Base-by-base conservation (phyloP, 805 yeast species). In the Candida yuanshanica region DNA sequence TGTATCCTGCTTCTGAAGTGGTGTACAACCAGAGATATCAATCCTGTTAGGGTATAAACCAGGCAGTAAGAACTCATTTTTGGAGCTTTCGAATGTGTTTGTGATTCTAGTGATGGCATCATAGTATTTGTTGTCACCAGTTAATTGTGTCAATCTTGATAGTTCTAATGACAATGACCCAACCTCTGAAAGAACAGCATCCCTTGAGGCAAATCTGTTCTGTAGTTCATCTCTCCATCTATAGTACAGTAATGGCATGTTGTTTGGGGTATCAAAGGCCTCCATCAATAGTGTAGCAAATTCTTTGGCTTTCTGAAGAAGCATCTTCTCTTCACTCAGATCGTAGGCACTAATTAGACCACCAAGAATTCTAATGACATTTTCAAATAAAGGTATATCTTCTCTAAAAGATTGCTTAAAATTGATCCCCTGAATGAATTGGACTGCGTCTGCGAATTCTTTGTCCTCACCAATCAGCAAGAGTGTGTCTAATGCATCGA, bases 201-300 rank as follows among this genome's bases (percentile, higher is more conserved):
- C 46, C 40, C 48, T 58, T 13, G 68, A 58, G 0, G 75, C 66
- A 41, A 65, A 63, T 46, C 68, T 58, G 40, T 66, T 68, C 10
- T 53, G 53, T 6, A 58, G 51, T 16, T 53, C 52, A 4, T 65
- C 59, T 21, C 59, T 55, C 72, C 79, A 74, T 12, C 63, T 58
- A 48, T 64, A 75, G 40, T 62, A 65, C 17, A 73, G 49, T 9
- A 72, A 42, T 4, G 83, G 83, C 61, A 78, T 63, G 34, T 72
- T 62, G 47, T 76, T 75, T 13, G 81, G 81, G 0, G 83, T 76
- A 47, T 78, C 83, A 49, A 75, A 78, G 0, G 81, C 70, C 18
- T 75, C 72, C 49, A 77, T 49, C 25, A 76, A 54, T 39, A 75
- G 61, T 37, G 72, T 71, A 1, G 71, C 81, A 13, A 77, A 51